Base-by-base conservation (phyloP, 2,329 filamentous ascomycete genomes). In the Botrytis squamosa region DNA sequence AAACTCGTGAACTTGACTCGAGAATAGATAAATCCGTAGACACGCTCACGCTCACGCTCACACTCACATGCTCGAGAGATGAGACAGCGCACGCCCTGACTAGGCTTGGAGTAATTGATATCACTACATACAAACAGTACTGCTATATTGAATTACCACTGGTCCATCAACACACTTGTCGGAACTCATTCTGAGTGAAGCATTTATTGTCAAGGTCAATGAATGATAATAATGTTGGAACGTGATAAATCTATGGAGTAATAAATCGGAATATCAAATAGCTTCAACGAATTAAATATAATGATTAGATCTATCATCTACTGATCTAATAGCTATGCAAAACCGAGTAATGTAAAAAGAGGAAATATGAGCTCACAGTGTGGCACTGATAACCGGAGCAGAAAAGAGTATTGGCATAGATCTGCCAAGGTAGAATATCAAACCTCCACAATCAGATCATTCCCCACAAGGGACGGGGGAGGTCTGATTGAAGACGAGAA, bases 391-490 rank as follows among this genome's bases (percentile, higher is more conserved):
- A 49, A 12, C 29, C 38, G 10, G 36, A 57, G 29, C 16, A 33
- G 12, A 62, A 40, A n/a, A 12, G 55, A 44, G 36, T 49, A n/a
- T 42, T 69, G n/a, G 40, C 38, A 49, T 16, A 10, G 22, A 20
- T 42, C 7, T 38, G 12, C 18, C 49, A 60, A 38, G 40, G 40
- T 25, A 29, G 9, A 52, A 49, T 49, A 33, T 60, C 40, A 52
- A 29, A 59, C 49, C 22, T 60, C 64, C 33, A 22, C 49, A 62
- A 60, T 77, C 69, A 79, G 69, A 78, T 77, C 77, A 79, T 77
- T 64, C 75, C 88, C 89, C 90, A 92, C 77, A 92, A 80, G 8
- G 90, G 90, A 42, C 87, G 85, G 3, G 90, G 90, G 63, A 92
- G 80, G 72, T 86, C 83, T 25, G 80, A 73, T 67, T 72, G 76